These are phyloP conservation scores for Cyclospora cayetanensis DNA, from an alignment of 169 alveolate species.

Conservation along the genomic window DNA sequence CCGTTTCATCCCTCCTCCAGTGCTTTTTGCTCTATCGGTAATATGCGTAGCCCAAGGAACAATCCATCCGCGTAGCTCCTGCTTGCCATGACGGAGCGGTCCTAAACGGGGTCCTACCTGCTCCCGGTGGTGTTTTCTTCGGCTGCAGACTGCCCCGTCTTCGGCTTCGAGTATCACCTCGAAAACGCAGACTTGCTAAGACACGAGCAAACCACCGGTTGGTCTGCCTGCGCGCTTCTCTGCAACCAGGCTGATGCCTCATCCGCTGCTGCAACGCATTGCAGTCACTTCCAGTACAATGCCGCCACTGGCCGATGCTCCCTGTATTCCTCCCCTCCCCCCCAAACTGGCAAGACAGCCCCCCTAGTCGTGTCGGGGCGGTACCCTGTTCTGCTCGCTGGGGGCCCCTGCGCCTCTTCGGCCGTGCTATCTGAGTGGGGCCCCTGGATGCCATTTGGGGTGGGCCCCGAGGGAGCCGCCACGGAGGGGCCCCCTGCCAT, in stretches of 20 bases:
- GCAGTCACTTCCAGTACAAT: background rate
- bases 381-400: background rate
- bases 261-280: constrained; percentile 4
- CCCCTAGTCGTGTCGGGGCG: background rate
- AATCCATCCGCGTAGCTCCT: too few species aligned
- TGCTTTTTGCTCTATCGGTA: too few species aligned
- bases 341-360: background rate
- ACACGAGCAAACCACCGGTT: background rate
- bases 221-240: background rate
- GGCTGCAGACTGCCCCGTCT: constrained; percentile 32
- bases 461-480: background rate
- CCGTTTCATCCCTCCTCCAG: too few species aligned
- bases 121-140: background rate
- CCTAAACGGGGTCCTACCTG: too few species aligned
- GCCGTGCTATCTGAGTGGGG: background rate
- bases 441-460: background rate
- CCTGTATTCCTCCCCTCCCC: background rate
- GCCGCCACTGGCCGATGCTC: background rate
- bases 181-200: background rate
- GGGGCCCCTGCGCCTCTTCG: background rate
- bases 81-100: too few species aligned
- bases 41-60: too few species aligned
- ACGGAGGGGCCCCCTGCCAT: background rate
- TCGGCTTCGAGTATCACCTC: background rate
- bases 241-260: background rate